Conservation (phyloP, 345 rosid genomes). For the Gossypium longicalyx region DNA sequence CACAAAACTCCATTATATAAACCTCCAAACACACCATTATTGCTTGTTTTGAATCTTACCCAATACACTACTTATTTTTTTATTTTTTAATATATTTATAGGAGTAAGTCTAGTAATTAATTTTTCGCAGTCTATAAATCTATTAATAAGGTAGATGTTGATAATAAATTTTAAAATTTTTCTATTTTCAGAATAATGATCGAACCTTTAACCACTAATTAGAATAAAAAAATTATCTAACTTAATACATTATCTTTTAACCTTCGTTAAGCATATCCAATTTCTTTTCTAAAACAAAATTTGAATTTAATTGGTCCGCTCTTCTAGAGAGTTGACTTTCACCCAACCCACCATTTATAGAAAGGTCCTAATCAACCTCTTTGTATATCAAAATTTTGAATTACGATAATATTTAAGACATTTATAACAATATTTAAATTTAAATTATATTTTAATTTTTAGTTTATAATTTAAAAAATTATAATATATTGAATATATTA, state of each 20-base stretch:
- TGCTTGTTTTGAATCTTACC: no score
- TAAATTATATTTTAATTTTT: no score
- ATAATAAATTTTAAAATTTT: accelerated
- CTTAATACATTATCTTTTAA: neutral
- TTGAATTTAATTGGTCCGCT: neutral
- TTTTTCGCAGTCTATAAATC: accelerated
- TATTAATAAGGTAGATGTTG: accelerated
- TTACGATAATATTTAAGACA: no score
- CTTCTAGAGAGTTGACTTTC: neutral
- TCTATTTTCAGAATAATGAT: accelerated
- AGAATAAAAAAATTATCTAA: accelerated
- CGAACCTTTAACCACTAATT: accelerated
- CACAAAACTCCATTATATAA: no score
- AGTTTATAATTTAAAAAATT: no score
- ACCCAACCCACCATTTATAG: neutral
- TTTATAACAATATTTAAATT: no score
- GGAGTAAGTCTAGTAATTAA: accelerated
- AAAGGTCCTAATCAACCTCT: neutral
- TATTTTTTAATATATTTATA: no score
- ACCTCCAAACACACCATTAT: no score
- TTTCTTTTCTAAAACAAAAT: neutral
- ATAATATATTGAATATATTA: no score
- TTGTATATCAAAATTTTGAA: no score
- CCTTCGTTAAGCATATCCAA: neutral
- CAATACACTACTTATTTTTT: no score